Evolutionary conservation across 768 basidiomycete genomes (phyloP), one percentile per base, ranked within the genome.

Genomic region (Leccinum uliginosum): DNA sequence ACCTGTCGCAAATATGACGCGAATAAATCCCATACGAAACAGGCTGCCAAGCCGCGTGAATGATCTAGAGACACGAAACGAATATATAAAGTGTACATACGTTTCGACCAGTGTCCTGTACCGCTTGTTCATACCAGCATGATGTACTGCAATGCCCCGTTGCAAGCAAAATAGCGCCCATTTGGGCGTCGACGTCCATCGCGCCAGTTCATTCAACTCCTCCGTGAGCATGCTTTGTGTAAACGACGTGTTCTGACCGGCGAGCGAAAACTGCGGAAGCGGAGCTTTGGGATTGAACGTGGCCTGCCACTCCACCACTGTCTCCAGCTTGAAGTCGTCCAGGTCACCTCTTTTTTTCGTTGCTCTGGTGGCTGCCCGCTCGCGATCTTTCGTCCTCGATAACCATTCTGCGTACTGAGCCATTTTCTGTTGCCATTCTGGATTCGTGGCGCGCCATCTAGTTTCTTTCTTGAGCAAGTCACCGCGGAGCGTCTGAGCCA

Each of bases 1-100:
- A 82, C 83, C 81, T 54, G 86, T 89, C 10, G 87, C 81, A 58
- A 89, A 80, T 30, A 89, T 75, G 6, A 89, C 83, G 19, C 82
- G 80, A 45, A 89, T 57, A 58, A 81, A 84, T 2, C 86, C 84
- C 27, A 74, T 71, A 21, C 87, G 80, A 67, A 86, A 89, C 45
- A 86, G 67, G 57, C 55, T 26, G 19, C 46, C 10, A 56, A 24
- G 45, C 3, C 6, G 12, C 53, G n/a, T 59, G 24, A 60, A 40
- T 34, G n/a, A 45, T 45, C 10, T 40, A 40, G 38, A 15, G 49
- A 51, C 35, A 3, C 11, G 6, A 5, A n/a, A 14, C 34, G 11
- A 47, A 40, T 40, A 11, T 2, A 17, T 45, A 6, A n/a, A 27
- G n/a, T 11, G 43, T 21, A 40, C 65, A 47, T 57, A 82, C 83